Conservation (phyloP, 768 basidiomycete species). For the Podaxis sp. region DNA sequence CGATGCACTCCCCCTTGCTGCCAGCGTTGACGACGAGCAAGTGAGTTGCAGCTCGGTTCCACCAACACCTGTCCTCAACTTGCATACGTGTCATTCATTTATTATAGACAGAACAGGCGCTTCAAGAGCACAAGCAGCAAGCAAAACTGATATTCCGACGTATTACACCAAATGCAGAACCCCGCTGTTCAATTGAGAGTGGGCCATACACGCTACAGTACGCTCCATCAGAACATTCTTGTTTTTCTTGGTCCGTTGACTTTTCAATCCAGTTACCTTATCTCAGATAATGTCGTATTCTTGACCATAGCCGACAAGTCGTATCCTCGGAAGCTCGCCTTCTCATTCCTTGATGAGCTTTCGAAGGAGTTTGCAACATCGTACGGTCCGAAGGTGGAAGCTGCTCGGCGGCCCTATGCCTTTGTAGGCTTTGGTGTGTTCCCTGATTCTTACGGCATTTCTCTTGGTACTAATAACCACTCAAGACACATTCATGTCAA, state of each 20-base stretch:
- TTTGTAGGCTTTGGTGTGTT: slow-evolving; percentile 94
- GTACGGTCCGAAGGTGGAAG: slow-evolving; percentile 92
- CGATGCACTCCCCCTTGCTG: slow-evolving; percentile 87
- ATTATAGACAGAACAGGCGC: slow-evolving; percentile 80
- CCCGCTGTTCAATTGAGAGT: slow-evolving; percentile 94
- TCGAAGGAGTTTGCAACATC: slow-evolving; percentile 92
- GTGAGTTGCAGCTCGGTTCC: slow-evolving; percentile 35
- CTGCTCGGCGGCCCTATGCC: slow-evolving; percentile 93
- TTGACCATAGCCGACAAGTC: slow-evolving; percentile 95
- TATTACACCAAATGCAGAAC: slow-evolving; percentile 91
- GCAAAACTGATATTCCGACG: slow-evolving; percentile 95
- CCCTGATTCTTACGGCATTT: not conserved
- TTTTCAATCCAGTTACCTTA: slow-evolving; percentile 72
- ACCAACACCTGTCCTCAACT: slow-evolving; percentile 15
- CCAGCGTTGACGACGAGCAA: slow-evolving; percentile 96
- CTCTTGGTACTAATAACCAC: slow-evolving; percentile 5
- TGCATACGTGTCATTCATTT: slow-evolving; percentile 22
- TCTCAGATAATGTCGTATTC: slow-evolving; percentile 91
- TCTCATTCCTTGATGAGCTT: slow-evolving; percentile 95
- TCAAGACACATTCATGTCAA: slow-evolving; percentile 97
- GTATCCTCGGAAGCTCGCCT: slow-evolving; percentile 94
- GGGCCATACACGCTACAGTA: slow-evolving; percentile 95
- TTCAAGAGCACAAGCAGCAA: slow-evolving; percentile 98
- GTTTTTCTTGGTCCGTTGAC: slow-evolving; percentile 3
- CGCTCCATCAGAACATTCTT: slow-evolving; percentile 26